Evolutionary conservation across 495 filamentous ascomycete species (phyloP).

Genomic region (Choiromyces venosus): DNA sequence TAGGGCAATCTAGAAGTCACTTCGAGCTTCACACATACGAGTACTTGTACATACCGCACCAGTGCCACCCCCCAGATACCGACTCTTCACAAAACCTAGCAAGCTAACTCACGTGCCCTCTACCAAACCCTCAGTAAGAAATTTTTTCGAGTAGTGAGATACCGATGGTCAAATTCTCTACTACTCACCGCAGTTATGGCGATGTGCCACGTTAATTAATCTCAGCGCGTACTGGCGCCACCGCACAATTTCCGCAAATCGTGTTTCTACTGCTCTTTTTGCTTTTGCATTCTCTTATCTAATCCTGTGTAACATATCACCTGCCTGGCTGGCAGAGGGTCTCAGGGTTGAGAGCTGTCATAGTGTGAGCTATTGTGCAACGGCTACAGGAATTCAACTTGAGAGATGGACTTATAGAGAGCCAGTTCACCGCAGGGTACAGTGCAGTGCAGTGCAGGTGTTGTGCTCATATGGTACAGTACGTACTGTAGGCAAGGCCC

Average conservation of each 20-base stretch:
- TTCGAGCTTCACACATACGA: background rate
- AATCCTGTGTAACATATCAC: background rate
- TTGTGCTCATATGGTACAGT: no score
- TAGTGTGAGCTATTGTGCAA: background rate
- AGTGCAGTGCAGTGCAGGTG: no score
- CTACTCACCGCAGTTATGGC: background rate
- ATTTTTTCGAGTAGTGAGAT: background rate
- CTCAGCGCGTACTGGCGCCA: background rate
- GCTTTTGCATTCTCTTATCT: background rate
- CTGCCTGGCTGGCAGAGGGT: background rate
- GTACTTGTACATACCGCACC: background rate
- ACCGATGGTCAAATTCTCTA: background rate
- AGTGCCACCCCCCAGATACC: background rate
- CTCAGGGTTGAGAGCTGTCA: background rate
- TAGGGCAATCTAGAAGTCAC: no score
- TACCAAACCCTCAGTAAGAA: background rate
- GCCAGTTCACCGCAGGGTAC: background rate
- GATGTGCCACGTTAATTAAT: background rate
- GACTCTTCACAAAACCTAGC: background rate
- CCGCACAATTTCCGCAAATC: constrained; percentile 2
- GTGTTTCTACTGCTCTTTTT: background rate
- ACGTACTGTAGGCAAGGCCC: background rate
- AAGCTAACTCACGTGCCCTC: background rate
- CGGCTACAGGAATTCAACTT: background rate
- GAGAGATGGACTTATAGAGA: background rate